Conservation (phyloP, 768 basidiomycete genomes). For the Tylopilus sp. region DNA sequence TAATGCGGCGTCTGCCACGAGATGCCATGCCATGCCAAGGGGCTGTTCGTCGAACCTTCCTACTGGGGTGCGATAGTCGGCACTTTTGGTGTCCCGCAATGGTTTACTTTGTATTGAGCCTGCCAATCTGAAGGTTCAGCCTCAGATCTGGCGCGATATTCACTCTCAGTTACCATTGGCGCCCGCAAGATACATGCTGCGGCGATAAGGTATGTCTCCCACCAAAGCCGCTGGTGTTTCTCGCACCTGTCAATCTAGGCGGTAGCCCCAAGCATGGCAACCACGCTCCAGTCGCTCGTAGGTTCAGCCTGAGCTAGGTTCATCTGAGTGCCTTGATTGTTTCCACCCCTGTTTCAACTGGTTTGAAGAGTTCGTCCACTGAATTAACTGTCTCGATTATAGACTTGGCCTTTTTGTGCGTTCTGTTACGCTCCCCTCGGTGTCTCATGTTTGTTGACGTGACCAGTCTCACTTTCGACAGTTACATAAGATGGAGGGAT, state of each 20-base stretch:
- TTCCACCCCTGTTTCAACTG: conserved; percentile 17
- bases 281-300: background rate
- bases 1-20: conserved; percentile 1
- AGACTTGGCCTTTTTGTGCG: background rate
- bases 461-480: background rate
- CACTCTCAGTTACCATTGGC: background rate
- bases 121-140: background rate
- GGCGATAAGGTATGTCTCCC: conserved; percentile 2
- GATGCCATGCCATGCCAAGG: too few relatives aligned
- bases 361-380: background rate
- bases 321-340: background rate
- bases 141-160: background rate
- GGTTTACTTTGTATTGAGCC: conserved; percentile 6
- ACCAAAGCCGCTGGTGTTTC: background rate
- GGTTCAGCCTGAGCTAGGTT: too few relatives aligned
- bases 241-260: conserved; percentile 3
- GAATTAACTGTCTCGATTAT: background rate
- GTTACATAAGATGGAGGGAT: conserved; percentile 8
- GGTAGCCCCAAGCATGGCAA: background rate
- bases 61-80: background rate
- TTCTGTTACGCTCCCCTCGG: background rate
- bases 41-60: conserved; percentile 3
- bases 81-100: background rate
- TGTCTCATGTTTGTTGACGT: background rate
- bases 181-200: background rate